Base-by-base conservation (phyloP, 192 early-diverging fungal species). In the Geranomyces variabilis region DNA sequence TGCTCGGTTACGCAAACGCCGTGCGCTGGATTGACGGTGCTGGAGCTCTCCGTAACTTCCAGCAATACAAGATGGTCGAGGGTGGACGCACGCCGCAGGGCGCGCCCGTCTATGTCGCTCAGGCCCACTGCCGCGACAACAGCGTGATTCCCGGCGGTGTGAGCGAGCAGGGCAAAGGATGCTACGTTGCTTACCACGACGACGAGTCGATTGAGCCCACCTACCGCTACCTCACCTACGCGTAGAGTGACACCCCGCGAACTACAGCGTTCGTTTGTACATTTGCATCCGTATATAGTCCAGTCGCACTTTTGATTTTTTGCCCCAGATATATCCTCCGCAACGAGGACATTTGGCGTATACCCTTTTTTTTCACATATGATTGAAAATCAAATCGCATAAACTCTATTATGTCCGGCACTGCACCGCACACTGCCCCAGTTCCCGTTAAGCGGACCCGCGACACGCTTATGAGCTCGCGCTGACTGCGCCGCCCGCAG, bases 1-100 rank as follows among this genome's bases (percentile, higher is more conserved):
- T 90, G 36, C 84, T 85, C 67, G 89, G 89, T 36, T 79, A 80
- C 49, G 83, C 84, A 12, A 84, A 77, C 67, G 76, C 67, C 41
- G 75, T 91, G 47, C 70, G 79, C 26, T 89, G 85, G 81, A 74
- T 87, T 31, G 77, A 78, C n/a, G 77, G 81, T 60, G 53, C 86
- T 29, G 71, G 74, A 33, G 66, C 83, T 30, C 53, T 71, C 26
- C 76, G 75, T 71, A 69, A 77, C 62, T 78, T 88, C 41, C 84
- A 86, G 47, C 84, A 81, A 28, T 84, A 85, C 17, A 79, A 80
- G 30, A 53, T 53, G 51, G 51, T 53, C 17, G 51, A 53, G 51
- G 51, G 51, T 26, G 51, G 51, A n/a, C 51, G 51, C 15, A 86
- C 87, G 61, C 58, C 48, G 10, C 82, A 87, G 75, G 86, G 85